These are phyloP conservation scores for Gnomoniopsis smithogilvyi DNA, from an alignment of 2,329 filamentous ascomycete genomes.

Conservation along the genomic window DNA sequence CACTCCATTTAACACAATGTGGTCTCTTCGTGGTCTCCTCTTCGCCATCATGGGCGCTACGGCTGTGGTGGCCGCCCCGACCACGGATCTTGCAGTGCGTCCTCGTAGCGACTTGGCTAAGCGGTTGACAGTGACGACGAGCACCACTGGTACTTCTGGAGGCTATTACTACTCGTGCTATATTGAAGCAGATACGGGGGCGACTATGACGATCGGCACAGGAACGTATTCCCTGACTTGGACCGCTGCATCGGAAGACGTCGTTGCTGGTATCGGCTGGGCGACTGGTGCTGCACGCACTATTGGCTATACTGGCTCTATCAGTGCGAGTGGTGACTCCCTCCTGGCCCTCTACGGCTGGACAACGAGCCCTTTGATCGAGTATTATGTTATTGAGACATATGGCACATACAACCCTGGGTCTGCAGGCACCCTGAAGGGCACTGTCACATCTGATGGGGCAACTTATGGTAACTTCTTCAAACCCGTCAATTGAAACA, in stretches of 20 bases:
- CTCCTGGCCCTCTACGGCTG: conserved; percentile 26
- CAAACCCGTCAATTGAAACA: background rate
- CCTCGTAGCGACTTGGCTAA: background rate
- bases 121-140: conserved; percentile 6
- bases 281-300: conserved; percentile 9
- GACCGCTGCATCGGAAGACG: conserved; percentile 4
- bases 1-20: background rate
- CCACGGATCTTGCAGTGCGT: conserved; percentile 1
- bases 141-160: background rate
- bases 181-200: conserved; percentile 3
- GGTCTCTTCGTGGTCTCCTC: conserved; percentile 1
- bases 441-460: conserved; percentile 21
- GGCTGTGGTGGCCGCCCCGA: conserved; percentile 1
- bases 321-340: conserved; percentile 2
- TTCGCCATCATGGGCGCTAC: background rate
- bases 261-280: conserved; percentile 12
- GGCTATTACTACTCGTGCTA: conserved; percentile 9
- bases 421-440: conserved; percentile 14
- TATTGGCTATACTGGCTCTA: conserved; percentile 6
- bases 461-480: conserved; percentile 14
- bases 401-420: conserved; percentile 22
- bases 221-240: conserved; percentile 6
- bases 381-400: conserved; percentile 27
- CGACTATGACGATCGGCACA: conserved; percentile 4
- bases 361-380: conserved; percentile 29